phyloP scores from a whole-genome alignment of 352 stramenopile genomes.

The Phytophthora citrophthora region DNA sequence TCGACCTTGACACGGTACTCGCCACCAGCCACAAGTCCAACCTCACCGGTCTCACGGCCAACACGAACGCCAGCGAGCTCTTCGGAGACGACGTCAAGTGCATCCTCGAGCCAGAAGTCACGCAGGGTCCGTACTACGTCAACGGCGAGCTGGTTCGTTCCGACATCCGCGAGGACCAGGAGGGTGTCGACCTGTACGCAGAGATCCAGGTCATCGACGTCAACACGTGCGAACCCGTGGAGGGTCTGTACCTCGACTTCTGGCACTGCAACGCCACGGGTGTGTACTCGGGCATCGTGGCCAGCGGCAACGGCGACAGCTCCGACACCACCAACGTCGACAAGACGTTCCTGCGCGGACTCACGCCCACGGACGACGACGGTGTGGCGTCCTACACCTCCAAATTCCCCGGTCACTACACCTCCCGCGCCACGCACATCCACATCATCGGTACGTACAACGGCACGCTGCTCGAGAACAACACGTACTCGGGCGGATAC shows the following conservation, averaged over 20 bases:
- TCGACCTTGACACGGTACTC: slow-evolving; percentile 23
- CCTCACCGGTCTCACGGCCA: slow-evolving; percentile 13
- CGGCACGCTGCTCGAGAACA: slow-evolving; percentile 18
- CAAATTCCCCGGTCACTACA: slow-evolving; percentile 31
- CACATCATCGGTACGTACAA: slow-evolving; percentile 23
- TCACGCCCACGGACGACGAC: slow-evolving; percentile 21
- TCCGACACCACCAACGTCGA: slow-evolving; percentile 20
- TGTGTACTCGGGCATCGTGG: slow-evolving; percentile 28
- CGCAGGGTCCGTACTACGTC: slow-evolving; percentile 31
- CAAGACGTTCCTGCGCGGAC: slow-evolving; percentile 25
- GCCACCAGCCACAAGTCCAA: slow-evolving; percentile 23
- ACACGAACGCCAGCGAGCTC: slow-evolving; percentile 17
- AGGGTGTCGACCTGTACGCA: slow-evolving; percentile 25
- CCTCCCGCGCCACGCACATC: slow-evolving; percentile 24
- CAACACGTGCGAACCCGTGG: slow-evolving; percentile 22
- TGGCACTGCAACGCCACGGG: slow-evolving; percentile 24
- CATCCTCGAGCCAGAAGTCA: slow-evolving; percentile 26
- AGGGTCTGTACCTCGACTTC: slow-evolving; percentile 26
- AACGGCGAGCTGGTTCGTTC: slow-evolving; percentile 24
- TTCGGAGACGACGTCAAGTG: slow-evolving; percentile 29
- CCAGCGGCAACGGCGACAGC: slow-evolving; percentile 21
- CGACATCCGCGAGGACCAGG: slow-evolving; percentile 22
- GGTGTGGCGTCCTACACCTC: slow-evolving; percentile 30
- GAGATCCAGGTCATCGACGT: slow-evolving; percentile 35
- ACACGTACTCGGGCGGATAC: slow-evolving; percentile 19